Percentiles rank a stretch among this genome's conserved stretches.
phyloP scores from a whole-genome alignment of 2,329 filamentous ascomycete species.

The Diplodia sapinea region DNA sequence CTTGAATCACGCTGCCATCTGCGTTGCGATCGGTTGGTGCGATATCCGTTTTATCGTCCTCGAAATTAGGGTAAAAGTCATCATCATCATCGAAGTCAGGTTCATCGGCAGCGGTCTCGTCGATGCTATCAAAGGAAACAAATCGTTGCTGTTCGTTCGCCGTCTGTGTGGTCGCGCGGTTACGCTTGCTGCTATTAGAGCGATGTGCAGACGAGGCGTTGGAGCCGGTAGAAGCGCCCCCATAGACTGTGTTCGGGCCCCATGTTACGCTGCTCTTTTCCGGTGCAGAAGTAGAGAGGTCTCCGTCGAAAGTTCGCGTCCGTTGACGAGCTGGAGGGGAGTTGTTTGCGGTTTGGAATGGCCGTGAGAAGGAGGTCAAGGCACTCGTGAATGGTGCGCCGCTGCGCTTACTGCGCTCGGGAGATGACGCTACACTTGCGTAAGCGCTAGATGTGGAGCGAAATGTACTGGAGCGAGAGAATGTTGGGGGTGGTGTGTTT shows the following conservation, averaged over 20 bases:
- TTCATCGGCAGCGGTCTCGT: not conserved
- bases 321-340: constrained; percentile 46
- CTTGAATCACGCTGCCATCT: constrained; percentile 19
- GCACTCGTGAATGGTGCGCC: constrained; percentile 50
- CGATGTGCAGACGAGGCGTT: constrained; percentile 13
- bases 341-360: constrained; percentile 46
- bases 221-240: constrained; percentile 11
- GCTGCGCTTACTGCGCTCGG: constrained; percentile 44
- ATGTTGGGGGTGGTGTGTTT: constrained; percentile 56
- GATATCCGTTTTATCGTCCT: constrained; percentile 14
- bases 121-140: constrained; percentile 15
- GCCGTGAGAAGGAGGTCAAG: constrained; percentile 48
- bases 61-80: constrained; percentile 8
- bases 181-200: constrained; percentile 23
- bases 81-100: constrained; percentile 12
- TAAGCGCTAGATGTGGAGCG: constrained; percentile 46
- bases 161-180: constrained; percentile 4
- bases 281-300: constrained; percentile 51
- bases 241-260: constrained; percentile 52
- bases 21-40: not conserved
- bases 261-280: constrained; percentile 52
- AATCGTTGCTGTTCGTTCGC: constrained; percentile 2
- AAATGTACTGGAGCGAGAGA: constrained; percentile 48
- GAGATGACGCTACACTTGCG: constrained; percentile 51
- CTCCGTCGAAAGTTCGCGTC: constrained; percentile 37